Evolutionary conservation across 495 filamentous ascomycete genomes (phyloP).

Genomic region (Tuber borchii): DNA sequence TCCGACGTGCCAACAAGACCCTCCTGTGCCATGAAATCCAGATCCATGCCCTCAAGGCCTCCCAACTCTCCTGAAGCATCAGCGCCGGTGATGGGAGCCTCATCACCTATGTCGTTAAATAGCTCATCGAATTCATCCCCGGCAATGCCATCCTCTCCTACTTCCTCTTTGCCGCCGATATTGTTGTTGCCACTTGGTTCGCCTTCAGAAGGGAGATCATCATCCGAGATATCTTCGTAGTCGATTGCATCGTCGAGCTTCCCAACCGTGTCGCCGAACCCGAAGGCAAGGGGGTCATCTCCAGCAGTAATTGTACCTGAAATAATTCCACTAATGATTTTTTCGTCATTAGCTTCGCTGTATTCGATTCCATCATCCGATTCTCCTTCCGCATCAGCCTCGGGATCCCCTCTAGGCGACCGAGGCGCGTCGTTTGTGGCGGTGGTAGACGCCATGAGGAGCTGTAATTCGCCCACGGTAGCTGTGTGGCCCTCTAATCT

Average conservation of each 20-base stretch:
- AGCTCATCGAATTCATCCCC: slow-evolving; percentile 52
- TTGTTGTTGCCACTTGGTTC: slow-evolving; percentile 41
- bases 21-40: slow-evolving; percentile 8
- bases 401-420: background rate
- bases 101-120: slow-evolving; percentile 48
- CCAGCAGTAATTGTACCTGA: slow-evolving; percentile 29
- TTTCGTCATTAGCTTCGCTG: slow-evolving; percentile 24
- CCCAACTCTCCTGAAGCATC: slow-evolving; percentile 46
- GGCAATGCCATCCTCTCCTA: slow-evolving; percentile 28
- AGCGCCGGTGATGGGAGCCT: slow-evolving; percentile 37
- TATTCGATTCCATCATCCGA: slow-evolving; percentile 2
- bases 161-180: slow-evolving; percentile 14
- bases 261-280: slow-evolving; percentile 46
- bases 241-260: slow-evolving; percentile 78
- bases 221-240: slow-evolving; percentile 76
- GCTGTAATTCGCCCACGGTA: background rate
- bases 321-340: slow-evolving; percentile 32
- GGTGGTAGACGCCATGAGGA: background rate
- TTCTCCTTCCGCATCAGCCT: background rate
- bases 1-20: slow-evolving; percentile 25
- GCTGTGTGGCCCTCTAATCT: background rate
- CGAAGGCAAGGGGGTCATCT: slow-evolving; percentile 33
- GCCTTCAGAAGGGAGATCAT: slow-evolving; percentile 64
- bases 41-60: slow-evolving; percentile 48
- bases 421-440: background rate